phyloP scores from a whole-genome alignment of 306 rosid genomes.

The Ziziphus jujuba region DNA sequence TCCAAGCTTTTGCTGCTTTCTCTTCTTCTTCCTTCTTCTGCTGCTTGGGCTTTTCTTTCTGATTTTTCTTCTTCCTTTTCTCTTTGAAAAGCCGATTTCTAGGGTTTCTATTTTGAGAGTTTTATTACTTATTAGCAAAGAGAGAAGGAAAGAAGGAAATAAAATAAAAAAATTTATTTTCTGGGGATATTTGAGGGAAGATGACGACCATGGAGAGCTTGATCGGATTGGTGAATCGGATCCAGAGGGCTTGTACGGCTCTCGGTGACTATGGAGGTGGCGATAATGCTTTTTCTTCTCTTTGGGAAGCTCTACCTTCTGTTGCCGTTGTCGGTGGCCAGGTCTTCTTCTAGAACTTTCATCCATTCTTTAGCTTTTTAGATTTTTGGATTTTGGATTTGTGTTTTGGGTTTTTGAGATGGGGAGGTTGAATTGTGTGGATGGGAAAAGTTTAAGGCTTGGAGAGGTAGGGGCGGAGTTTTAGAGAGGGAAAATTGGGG shows the following conservation, averaged over 20 bases:
- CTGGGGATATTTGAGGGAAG: neutral
- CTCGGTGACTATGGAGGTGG: slow-evolving; percentile 92
- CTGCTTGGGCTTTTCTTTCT: neutral
- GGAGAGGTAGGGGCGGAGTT: neutral
- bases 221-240: slow-evolving; percentile 89
- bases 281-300: slow-evolving; percentile 65
- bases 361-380: neutral
- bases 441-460: neutral
- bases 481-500: neutral
- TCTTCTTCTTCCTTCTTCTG: neutral
- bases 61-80: neutral
- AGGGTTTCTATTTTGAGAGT: neutral
- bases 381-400: neutral
- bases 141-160: slow-evolving; percentile 23
- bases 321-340: slow-evolving; percentile 98
- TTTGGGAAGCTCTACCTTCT: slow-evolving; percentile 95
- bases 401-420: neutral
- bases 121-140: slow-evolving; percentile 21
- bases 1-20: neutral
- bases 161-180: neutral
- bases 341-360: slow-evolving; percentile 36
- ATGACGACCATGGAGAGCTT: slow-evolving; percentile 96
- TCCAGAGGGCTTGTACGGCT: slow-evolving; percentile 87
- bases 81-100: neutral
- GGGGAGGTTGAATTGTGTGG: neutral